These are phyloP conservation scores for Penicillium samsonianum DNA, from an alignment of 495 filamentous ascomycete species.

Conservation along the genomic window DNA sequence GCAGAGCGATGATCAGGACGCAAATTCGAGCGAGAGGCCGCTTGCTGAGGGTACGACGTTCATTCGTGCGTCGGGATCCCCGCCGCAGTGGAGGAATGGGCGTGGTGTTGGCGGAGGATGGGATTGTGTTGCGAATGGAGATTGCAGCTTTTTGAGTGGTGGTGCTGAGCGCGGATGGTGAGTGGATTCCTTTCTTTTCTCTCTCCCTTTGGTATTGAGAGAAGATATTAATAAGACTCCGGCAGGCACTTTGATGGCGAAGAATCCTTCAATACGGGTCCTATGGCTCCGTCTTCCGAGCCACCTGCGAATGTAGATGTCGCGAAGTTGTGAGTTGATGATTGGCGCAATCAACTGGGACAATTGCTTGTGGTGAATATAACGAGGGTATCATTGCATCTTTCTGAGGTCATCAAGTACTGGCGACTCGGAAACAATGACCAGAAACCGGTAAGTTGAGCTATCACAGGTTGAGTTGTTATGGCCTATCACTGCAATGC, in stretches of 20 bases:
- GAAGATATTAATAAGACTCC: conserved; percentile 14
- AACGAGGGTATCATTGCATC: not conserved
- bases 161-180: conserved; percentile 91
- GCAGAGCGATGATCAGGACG: conserved; percentile 24
- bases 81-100: conserved; percentile 61
- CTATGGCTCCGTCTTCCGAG: conserved; percentile 34
- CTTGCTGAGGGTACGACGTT: conserved; percentile 37
- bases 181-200: conserved; percentile 40
- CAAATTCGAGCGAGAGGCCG: conserved; percentile 22
- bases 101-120: conserved; percentile 79
- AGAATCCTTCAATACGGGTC: conserved; percentile 61
- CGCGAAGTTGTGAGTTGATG: conserved; percentile 15
- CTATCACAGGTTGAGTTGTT: not conserved
- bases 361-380: not conserved
- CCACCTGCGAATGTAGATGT: conserved; percentile 1
- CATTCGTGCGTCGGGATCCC: conserved; percentile 18
- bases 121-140: conserved; percentile 75
- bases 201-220: conserved; percentile 9
- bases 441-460: not conserved
- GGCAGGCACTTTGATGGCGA: conserved; percentile 74
- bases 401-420: not conserved
- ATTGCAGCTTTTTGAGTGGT: conserved; percentile 73
- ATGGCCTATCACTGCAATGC: not conserved
- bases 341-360: not conserved
- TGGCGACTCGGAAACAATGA: not conserved